Evolutionary conservation across 345 rosid genomes (phyloP).

Genomic region (Gossypium turneri): DNA sequence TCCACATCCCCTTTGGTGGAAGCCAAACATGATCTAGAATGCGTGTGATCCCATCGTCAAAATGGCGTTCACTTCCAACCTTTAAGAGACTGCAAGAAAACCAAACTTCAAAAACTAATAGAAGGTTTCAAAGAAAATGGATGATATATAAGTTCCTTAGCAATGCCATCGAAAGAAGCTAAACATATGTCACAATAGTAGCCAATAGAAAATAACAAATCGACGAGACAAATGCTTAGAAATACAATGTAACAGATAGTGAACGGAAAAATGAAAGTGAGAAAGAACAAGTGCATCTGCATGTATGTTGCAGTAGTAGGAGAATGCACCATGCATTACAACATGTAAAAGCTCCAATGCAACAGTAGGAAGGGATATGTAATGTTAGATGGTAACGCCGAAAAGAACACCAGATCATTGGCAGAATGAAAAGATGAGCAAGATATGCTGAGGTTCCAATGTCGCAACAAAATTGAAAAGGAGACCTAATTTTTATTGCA

Average conservation of each 20-base stretch:
- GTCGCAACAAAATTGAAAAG: background rate
- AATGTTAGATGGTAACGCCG: background rate
- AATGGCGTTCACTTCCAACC: slow-evolving; percentile 47
- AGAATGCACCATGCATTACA: background rate
- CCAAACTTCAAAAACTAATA: slow-evolving; percentile 25
- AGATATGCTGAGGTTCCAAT: background rate
- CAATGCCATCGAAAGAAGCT: background rate
- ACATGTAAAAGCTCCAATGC: background rate
- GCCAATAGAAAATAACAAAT: background rate
- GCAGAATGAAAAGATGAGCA: background rate
- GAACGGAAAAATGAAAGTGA: background rate
- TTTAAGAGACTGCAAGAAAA: slow-evolving; percentile 61
- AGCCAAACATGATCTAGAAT: slow-evolving; percentile 51
- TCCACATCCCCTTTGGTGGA: slow-evolving; percentile 22
- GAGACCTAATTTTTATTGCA: background rate
- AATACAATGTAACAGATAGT: background rate
- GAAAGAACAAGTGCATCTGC: background rate
- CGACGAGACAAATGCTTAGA: background rate
- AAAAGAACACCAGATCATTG: background rate
- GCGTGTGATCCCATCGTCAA: slow-evolving; percentile 33
- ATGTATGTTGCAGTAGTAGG: background rate
- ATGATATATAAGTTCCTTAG: background rate
- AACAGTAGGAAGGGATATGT: background rate
- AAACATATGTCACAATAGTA: background rate
- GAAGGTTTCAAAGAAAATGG: slow-evolving; percentile 3